These are phyloP conservation scores for Alternaria panax DNA, from an alignment of 2,329 filamentous ascomycete species.

Conservation along the genomic window DNA sequence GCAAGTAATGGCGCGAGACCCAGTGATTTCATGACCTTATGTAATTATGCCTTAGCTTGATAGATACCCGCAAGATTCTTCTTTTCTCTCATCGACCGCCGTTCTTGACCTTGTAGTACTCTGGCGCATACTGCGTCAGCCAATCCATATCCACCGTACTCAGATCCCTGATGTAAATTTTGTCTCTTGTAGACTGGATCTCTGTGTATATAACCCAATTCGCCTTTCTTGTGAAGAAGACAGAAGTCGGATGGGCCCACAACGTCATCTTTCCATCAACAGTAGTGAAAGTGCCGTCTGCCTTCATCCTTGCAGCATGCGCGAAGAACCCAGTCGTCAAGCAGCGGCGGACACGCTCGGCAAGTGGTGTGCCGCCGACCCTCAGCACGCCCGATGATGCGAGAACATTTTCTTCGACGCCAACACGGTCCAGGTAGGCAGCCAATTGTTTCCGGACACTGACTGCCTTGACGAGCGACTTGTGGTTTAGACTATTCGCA, in stretches of 20 bases:
- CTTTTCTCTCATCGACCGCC: slow-evolving; percentile 13
- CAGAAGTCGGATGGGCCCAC: slow-evolving; percentile 86
- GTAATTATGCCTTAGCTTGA: neutral
- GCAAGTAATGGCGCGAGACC: slow-evolving; percentile 50
- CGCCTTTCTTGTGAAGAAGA: slow-evolving; percentile 96
- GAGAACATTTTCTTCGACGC: slow-evolving; percentile 65
- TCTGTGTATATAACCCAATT: slow-evolving; percentile 98
- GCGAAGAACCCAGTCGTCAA: slow-evolving; percentile 91
- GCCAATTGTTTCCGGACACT: slow-evolving; percentile 87
- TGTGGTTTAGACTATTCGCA: slow-evolving; percentile 86
- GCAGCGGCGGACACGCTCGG: slow-evolving; percentile 82
- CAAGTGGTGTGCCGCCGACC: slow-evolving; percentile 59
- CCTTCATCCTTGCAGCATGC: slow-evolving; percentile 91
- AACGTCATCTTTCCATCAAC: slow-evolving; percentile 80
- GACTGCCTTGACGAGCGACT: slow-evolving; percentile 79
- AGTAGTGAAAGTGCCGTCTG: slow-evolving; percentile 87
- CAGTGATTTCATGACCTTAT: neutral
- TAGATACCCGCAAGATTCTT: slow-evolving; percentile 8
- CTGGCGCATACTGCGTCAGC: slow-evolving; percentile 86
- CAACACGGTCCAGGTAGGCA: slow-evolving; percentile 86
- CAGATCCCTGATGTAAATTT: slow-evolving; percentile 89
- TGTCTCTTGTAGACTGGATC: slow-evolving; percentile 85
- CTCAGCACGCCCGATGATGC: slow-evolving; percentile 44
- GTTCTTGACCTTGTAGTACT: slow-evolving; percentile 58
- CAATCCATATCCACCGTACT: slow-evolving; percentile 95